These are phyloP conservation scores for Mucor circinelloides DNA, from an alignment of 371 early-diverging fungal genomes.

Conservation along the genomic window DNA sequence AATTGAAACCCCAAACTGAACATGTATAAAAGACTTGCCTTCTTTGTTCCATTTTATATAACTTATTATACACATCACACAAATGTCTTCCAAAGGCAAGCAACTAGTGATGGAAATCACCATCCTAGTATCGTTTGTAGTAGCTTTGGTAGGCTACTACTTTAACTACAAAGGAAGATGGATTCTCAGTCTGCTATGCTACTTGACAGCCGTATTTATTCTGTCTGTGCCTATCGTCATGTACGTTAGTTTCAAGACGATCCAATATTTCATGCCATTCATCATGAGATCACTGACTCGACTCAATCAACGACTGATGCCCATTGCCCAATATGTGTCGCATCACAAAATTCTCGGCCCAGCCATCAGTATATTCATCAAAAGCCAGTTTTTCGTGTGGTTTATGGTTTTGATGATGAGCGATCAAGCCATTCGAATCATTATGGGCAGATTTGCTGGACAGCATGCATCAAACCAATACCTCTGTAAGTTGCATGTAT, in stretches of 20 bases:
- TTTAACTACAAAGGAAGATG: conserved; percentile 22
- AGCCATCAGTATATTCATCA: conserved; percentile 27
- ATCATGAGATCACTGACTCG: conserved; percentile 19
- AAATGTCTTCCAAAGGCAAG: not conserved
- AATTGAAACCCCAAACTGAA: not conserved
- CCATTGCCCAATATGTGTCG: conserved; percentile 31
- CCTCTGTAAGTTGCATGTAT: conserved; percentile 27
- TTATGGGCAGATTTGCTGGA: conserved; percentile 35
- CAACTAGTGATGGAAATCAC: conserved; percentile 22
- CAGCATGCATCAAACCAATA: conserved; percentile 31
- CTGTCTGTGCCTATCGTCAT: conserved; percentile 26
- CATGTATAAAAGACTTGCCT: not conserved
- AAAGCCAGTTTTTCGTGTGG: conserved; percentile 40
- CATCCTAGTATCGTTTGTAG: conserved; percentile 23
- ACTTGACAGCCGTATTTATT: conserved; percentile 21
- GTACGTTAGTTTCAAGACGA: conserved; percentile 30
- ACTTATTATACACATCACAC: not conserved
- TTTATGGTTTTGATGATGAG: conserved; percentile 39
- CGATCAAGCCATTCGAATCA: conserved; percentile 37
- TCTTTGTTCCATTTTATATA: not conserved
- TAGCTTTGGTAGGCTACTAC: conserved; percentile 27
- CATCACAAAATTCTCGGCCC: conserved; percentile 36
- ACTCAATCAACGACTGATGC: conserved; percentile 22
- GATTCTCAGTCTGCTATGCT: conserved; percentile 23
- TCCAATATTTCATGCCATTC: conserved; percentile 35